Conservation (phyloP, 352 stramenopile species). For the Blastocystis sp. region DNA sequence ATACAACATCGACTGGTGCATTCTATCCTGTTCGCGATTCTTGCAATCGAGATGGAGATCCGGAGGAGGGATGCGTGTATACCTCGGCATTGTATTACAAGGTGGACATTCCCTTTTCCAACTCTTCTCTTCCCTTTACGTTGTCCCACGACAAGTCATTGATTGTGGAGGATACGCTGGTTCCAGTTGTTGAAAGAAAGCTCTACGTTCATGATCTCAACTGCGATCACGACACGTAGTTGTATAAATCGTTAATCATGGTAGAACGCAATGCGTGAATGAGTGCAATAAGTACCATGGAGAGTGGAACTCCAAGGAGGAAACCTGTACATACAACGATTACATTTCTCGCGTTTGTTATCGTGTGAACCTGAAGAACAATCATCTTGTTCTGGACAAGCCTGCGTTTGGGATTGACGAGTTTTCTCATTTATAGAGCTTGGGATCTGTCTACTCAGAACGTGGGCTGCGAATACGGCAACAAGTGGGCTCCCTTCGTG, state of each 20-base stretch:
- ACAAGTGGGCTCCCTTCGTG: neutral
- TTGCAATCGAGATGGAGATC: conserved; percentile 27
- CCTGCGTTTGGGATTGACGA: neutral
- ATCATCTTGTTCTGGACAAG: neutral
- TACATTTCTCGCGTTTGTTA: neutral
- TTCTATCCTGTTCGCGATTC: conserved; percentile 52
- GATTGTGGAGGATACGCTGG: neutral
- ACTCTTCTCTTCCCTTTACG: neutral
- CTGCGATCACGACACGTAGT: conserved; percentile 15
- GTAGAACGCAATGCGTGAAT: neutral
- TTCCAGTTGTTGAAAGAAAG: neutral
- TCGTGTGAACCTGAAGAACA: neutral
- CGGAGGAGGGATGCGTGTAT: conserved; percentile 5
- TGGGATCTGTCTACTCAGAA: neutral
- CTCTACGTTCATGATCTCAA: neutral
- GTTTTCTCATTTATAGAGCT: neutral
- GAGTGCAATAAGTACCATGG: neutral
- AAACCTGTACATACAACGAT: neutral
- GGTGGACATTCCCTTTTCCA: neutral
- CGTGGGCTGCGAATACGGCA: neutral
- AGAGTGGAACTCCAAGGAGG: neutral
- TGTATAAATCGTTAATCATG: neutral
- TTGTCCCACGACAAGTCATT: neutral
- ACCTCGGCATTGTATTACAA: neutral
- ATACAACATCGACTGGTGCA: neutral